Percentiles rank a stretch among this genome's conserved stretches.
Evolutionary conservation across 2,329 filamentous ascomycete species (phyloP).

Genomic region (Pseudogymnoascus sp.): DNA sequence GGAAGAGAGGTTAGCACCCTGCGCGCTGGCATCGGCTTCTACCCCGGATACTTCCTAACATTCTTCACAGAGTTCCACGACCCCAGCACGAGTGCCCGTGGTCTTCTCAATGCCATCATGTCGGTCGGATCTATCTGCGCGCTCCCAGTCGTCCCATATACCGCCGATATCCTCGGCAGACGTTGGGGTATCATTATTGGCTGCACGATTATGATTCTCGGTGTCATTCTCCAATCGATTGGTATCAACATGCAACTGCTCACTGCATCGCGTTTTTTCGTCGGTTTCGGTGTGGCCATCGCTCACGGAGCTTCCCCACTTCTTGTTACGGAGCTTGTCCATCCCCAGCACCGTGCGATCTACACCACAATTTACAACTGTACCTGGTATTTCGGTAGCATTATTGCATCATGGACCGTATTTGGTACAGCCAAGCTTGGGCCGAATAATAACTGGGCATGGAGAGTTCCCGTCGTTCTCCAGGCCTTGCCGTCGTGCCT

Average conservation of each 20-base stretch:
- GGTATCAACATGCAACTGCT: conserved; percentile 37
- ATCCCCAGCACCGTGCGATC: conserved; percentile 42
- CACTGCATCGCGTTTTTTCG: conserved; percentile 34
- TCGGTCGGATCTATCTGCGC: conserved; percentile 42
- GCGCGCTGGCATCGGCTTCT: conserved; percentile 16
- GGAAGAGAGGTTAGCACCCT: conserved; percentile 24
- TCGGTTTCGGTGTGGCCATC: conserved; percentile 31
- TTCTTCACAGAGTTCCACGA: conserved; percentile 16
- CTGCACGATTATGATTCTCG: conserved; percentile 38
- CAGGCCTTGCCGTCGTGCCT: conserved; percentile 26
- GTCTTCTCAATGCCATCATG: conserved; percentile 41
- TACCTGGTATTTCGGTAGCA: conserved; percentile 38
- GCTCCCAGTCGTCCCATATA: conserved; percentile 41
- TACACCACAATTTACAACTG: conserved; percentile 42
- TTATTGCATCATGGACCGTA: conserved; percentile 37
- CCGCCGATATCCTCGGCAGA: conserved; percentile 41
- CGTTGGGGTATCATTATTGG: conserved; percentile 41
- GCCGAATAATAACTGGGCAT: conserved; percentile 23
- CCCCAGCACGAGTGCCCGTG: conserved; percentile 30
- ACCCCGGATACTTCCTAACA: not conserved
- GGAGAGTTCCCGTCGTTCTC: conserved; percentile 29
- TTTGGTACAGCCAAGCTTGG: conserved; percentile 12
- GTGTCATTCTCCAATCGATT: conserved; percentile 36
- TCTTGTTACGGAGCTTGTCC: conserved; percentile 39
- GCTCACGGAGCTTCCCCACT: conserved; percentile 26